Evolutionary conservation across 208 protist species (phyloP), one percentile per base, ranked within the genome.

Genomic region (Acanthamoeba royreba): DNA sequence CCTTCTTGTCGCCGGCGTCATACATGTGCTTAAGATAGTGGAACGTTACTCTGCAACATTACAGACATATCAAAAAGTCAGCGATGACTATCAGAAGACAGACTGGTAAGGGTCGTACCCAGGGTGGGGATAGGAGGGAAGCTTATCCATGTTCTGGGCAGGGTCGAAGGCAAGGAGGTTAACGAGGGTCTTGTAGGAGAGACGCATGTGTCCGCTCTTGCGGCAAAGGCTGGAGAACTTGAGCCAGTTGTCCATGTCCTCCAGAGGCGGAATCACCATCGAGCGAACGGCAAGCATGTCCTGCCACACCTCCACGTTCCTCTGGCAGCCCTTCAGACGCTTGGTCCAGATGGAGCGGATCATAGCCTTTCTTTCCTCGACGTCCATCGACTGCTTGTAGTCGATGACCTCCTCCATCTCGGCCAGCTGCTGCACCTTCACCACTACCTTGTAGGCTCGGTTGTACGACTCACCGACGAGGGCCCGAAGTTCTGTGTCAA

Each of bases 381-480:
- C 38, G 31, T 47, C 47, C 45, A 40, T 8, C 22, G n/a, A 61
- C 33, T 63, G 63, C 43, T 93, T 89, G 38, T 93, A 93, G 66
- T 86, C n/a, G 49, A 93, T 93, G 40, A 93, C 43, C 53, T 93
- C 90, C 97, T 99, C 99, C 74, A 99, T 95, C 97, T 99, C 99
- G 45, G 98, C 98, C 42, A 99, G 96, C 96, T 99, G 99, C 97
- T 99, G 99, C 49, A 99, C 98, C 46, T 97, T 96, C n/a, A 99
- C 98, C 86, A 99, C 92, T 74, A 98, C 95, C 5, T 97, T 96
- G 96, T 99, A 99, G 11, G 99, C 99, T 38, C 99, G 96, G 94
- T 99, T 97, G 97, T 99, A 99, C 95, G 98, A 99, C 96, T 99
- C 99, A 25, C 90, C 90, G 22, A 93, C 97, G 9, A 99, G 97